Conservation (phyloP, 83 land plant species). For the Thuja plicata region DNA sequence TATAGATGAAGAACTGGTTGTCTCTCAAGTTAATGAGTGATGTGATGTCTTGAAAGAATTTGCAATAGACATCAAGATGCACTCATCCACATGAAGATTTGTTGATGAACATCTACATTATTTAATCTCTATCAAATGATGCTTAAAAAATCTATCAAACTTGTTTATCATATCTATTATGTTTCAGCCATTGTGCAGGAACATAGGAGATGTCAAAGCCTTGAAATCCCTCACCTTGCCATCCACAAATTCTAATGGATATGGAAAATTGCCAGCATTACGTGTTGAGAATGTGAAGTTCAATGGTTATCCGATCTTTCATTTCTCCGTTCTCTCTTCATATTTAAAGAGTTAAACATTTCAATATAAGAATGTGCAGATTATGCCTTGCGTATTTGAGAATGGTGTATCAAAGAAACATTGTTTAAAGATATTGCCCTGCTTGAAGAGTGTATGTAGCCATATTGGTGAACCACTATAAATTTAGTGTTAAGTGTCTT, state of each 20-base stretch:
- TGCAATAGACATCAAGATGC: not conserved
- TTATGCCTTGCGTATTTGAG: too few relatives aligned
- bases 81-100: not conserved
- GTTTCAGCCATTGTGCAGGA: not conserved
- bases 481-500: too few relatives aligned
- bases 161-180: not conserved
- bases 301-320: too few relatives aligned
- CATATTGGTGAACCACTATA: too few relatives aligned
- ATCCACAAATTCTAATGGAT: not conserved
- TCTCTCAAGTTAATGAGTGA: not conserved
- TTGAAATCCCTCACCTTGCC: not conserved
- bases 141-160: not conserved
- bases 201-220: not conserved
- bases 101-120: not conserved
- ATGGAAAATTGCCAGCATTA: not conserved
- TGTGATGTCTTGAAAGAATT: not conserved
- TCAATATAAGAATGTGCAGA: too few relatives aligned
- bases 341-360: too few relatives aligned
- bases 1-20: not conserved
- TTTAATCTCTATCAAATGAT: not conserved
- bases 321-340: too few relatives aligned
- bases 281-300: too few relatives aligned
- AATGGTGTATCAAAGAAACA: too few relatives aligned
- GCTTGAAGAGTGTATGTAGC: too few relatives aligned
- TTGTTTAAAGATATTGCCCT: too few relatives aligned